phyloP scores from a whole-genome alignment of 768 basidiomycete species.

The Coprinellus aureogranulatus region DNA sequence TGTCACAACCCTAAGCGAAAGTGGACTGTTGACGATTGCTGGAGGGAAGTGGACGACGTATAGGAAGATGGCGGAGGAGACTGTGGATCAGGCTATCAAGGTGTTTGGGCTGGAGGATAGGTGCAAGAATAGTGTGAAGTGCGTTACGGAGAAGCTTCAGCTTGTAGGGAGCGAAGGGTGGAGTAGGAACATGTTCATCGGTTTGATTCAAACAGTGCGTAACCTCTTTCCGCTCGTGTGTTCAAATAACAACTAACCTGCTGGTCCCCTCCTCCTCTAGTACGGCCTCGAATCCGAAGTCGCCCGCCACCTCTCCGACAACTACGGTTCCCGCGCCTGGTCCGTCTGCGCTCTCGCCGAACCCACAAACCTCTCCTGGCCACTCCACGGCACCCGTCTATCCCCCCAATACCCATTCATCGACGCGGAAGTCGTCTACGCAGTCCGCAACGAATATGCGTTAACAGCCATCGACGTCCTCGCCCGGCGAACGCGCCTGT shows the following conservation, averaged over 20 bases:
- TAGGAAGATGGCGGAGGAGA: constrained; percentile 92
- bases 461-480: constrained; percentile 90
- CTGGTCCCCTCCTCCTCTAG: constrained; percentile 31
- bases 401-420: constrained; percentile 78
- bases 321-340: constrained; percentile 97
- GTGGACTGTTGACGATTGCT: constrained; percentile 88
- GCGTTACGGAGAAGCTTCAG: constrained; percentile 77
- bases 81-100: constrained; percentile 83
- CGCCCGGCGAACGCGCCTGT: constrained; percentile 84
- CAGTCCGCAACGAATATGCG: constrained; percentile 87
- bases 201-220: constrained; percentile 83
- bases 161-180: constrained; percentile 92
- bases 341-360: constrained; percentile 80
- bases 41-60: constrained; percentile 99
- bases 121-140: constrained; percentile 45
- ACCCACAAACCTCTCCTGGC: constrained; percentile 77
- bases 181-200: constrained; percentile 96
- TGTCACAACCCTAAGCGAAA: constrained; percentile 78
- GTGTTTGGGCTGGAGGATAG: constrained; percentile 63
- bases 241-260: too few species aligned
- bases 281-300: constrained; percentile 90
- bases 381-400: constrained; percentile 79
- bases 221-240: neutral
- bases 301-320: constrained; percentile 88
- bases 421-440: constrained; percentile 91